Percentiles rank a stretch among this genome's conserved stretches.
These are phyloP conservation scores for Aureobasidium mangrovei DNA, from an alignment of 2,329 filamentous ascomycete species.

Conservation along the genomic window DNA sequence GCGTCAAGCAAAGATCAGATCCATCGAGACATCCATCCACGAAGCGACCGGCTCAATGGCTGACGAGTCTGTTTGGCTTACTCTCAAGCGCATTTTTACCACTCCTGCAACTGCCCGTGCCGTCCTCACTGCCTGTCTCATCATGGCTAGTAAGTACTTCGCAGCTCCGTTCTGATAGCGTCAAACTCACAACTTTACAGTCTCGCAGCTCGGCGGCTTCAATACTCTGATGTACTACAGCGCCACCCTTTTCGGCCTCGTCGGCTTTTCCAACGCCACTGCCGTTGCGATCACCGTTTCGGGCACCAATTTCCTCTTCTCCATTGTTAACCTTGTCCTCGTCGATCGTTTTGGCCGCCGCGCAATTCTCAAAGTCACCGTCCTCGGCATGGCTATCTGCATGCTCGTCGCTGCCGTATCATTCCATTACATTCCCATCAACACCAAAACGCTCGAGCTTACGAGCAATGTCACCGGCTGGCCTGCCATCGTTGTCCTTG, in stretches of 20 bases:
- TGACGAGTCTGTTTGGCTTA: constrained; percentile 34
- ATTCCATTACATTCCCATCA: constrained; percentile 41
- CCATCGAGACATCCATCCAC: constrained; percentile 34
- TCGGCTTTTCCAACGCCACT: constrained; percentile 42
- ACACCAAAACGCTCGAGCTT: constrained; percentile 31
- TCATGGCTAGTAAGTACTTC: constrained; percentile 40
- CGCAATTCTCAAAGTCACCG: constrained; percentile 35
- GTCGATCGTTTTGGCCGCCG: constrained; percentile 41
- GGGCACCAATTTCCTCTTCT: constrained; percentile 43
- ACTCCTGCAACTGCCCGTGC: constrained; percentile 38
- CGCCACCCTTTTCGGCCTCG: constrained; percentile 37
- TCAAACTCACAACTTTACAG: constrained; percentile 24
- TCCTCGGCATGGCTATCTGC: constrained; percentile 37
- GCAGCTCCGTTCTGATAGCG: background rate
- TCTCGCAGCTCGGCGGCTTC: constrained; percentile 35
- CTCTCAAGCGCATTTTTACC: constrained; percentile 40
- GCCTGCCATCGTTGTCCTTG: constrained; percentile 29
- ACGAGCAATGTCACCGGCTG: constrained; percentile 24
- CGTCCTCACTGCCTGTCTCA: constrained; percentile 38
- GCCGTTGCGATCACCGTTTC: constrained; percentile 40
- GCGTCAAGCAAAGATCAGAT: constrained; percentile 36
- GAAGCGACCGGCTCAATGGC: constrained; percentile 33
- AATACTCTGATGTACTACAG: constrained; percentile 39
- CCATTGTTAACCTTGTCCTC: constrained; percentile 39
- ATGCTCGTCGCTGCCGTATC: constrained; percentile 36